Conservation (phyloP, 768 basidiomycete genomes). For the Mycena floridula region DNA sequence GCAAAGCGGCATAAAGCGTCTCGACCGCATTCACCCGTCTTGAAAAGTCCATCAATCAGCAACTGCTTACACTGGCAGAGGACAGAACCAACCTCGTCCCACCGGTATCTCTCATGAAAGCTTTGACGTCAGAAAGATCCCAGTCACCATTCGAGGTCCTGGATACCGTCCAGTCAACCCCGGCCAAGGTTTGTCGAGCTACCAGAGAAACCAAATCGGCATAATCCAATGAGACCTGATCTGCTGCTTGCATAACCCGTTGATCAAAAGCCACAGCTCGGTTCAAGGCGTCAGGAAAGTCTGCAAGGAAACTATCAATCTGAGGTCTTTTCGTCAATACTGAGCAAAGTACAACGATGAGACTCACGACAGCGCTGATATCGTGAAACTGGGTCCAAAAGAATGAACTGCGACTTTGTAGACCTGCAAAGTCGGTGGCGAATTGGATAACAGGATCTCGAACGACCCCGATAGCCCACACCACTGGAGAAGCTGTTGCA, state of each 20-base stretch:
- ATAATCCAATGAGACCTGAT: constrained; percentile 30
- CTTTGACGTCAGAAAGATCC: constrained; percentile 34
- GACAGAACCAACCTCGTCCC: constrained; percentile 4
- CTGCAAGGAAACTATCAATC: constrained; percentile 9
- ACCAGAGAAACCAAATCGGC: constrained; percentile 35
- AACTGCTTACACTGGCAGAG: background rate
- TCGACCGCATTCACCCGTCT: constrained; percentile 33
- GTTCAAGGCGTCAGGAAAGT: constrained; percentile 29
- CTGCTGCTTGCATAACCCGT: constrained; percentile 29
- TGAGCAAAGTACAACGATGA: background rate
- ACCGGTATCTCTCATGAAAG: constrained; percentile 44
- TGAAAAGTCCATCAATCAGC: background rate
- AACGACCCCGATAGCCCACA: background rate
- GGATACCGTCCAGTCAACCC: constrained; percentile 36
- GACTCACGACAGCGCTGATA: background rate
- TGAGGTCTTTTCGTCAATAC: background rate
- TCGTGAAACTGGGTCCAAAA: background rate
- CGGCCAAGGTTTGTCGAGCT: constrained; percentile 37
- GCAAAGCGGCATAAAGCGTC: constrained; percentile 32
- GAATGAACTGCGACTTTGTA: background rate
- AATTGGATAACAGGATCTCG: background rate
- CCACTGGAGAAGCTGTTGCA: background rate
- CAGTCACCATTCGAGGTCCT: constrained; percentile 6
- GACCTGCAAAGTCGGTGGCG: background rate
- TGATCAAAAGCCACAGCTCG: constrained; percentile 34